Conservation (phyloP, 345 rosid species). For the Turnera subulata region DNA sequence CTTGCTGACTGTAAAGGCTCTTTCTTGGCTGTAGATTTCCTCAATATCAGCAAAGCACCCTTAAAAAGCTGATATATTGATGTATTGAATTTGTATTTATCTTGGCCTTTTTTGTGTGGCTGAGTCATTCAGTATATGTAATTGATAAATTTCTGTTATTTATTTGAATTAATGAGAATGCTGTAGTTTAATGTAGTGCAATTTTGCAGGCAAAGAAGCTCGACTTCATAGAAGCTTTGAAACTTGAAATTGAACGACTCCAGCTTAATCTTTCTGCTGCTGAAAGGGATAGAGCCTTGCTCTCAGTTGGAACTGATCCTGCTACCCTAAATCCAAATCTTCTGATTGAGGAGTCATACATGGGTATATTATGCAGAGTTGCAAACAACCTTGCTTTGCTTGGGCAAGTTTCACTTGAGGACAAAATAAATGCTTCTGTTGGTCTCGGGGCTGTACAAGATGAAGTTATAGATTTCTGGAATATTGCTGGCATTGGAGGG, state of each 20-base stretch:
- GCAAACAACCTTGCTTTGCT: conserved; percentile 69
- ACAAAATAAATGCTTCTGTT: conserved; percentile 65
- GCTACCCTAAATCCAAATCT: conserved; percentile 88
- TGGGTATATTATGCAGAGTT: conserved; percentile 63
- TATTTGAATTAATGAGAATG: too few species aligned
- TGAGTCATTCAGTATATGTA: too few species aligned
- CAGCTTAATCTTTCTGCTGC: conserved; percentile 86
- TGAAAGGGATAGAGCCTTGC: conserved; percentile 92
- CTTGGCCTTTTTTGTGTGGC: too few species aligned
- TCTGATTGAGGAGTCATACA: conserved; percentile 58
- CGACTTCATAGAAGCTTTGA: conserved; percentile 68
- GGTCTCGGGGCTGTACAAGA: conserved; percentile 64
- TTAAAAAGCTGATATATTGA: too few species aligned
- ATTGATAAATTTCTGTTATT: too few species aligned
- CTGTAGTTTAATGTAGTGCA: not conserved
- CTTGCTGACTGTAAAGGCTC: too few species aligned
- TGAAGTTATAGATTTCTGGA: conserved; percentile 75
- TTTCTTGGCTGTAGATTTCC: too few species aligned
- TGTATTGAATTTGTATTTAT: too few species aligned
- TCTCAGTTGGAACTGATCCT: conserved; percentile 88
- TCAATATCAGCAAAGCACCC: too few species aligned
- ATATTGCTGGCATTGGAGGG: conserved; percentile 54
- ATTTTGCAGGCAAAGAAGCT: conserved; percentile 61
- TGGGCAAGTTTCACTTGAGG: conserved; percentile 84
- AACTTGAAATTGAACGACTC: conserved; percentile 90